These are phyloP conservation scores for Setomelanomma holmii DNA, from an alignment of 2,329 filamentous ascomycete genomes.

Conservation along the genomic window DNA sequence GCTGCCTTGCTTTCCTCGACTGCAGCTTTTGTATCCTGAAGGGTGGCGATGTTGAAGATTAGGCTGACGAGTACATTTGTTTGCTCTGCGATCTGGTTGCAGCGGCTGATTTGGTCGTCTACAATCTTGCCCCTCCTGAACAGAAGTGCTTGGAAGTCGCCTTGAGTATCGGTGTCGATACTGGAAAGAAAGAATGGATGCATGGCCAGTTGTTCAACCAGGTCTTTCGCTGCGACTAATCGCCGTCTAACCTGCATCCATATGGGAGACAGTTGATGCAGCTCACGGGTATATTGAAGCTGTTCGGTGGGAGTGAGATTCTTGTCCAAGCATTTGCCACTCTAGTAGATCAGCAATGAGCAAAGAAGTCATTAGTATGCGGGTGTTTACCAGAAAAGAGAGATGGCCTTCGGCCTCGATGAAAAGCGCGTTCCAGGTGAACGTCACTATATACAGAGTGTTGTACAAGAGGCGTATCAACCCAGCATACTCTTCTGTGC, in stretches of 20 bases:
- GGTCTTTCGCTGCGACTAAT: constrained; percentile 8
- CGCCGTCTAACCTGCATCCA: constrained; percentile 16
- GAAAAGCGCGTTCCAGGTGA: constrained; percentile 9
- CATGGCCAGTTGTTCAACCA: constrained; percentile 10
- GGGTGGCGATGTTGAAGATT: constrained; percentile 18
- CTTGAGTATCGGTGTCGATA: not conserved
- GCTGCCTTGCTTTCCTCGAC: constrained; percentile 20
- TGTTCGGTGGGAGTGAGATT: constrained; percentile 8
- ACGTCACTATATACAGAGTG: constrained; percentile 4
- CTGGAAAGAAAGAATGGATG: constrained; percentile 7
- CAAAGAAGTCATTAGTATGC: not conserved
- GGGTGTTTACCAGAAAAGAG: constrained; percentile 4
- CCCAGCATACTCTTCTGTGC: constrained; percentile 5
- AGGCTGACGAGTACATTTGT: constrained; percentile 21
- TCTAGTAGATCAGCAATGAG: constrained; percentile 3
- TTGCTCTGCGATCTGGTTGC: constrained; percentile 13
- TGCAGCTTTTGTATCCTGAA: constrained; percentile 19
- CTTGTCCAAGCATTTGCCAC: constrained; percentile 13
- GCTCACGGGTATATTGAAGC: constrained; percentile 12
- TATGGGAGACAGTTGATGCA: constrained; percentile 13
- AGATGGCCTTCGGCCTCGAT: constrained; percentile 10
- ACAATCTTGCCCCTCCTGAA: constrained; percentile 5
- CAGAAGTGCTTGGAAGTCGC: not conserved
- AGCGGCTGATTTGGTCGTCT: constrained; percentile 16
- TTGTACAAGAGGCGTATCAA: constrained; percentile 10